These are phyloP conservation scores for Phytophthora cajani DNA, from an alignment of 352 stramenopile species.

Conservation along the genomic window DNA sequence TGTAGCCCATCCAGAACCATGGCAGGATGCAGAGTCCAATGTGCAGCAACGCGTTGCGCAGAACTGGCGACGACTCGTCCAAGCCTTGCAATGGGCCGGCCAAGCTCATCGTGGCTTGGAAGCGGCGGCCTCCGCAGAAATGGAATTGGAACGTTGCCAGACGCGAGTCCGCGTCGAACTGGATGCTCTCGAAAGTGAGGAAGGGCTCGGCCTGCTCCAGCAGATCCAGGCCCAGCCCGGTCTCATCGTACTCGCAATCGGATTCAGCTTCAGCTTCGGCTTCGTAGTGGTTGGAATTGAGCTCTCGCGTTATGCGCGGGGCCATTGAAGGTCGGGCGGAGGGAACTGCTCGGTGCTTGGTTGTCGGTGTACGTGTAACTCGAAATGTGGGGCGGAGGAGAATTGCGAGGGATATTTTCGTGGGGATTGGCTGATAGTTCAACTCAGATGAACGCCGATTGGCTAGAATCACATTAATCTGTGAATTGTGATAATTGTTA, in stretches of 20 bases:
- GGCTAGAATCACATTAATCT: constrained; percentile 27
- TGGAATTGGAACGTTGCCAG: constrained; percentile 44
- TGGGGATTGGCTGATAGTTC: constrained; percentile 25
- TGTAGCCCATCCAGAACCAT: constrained; percentile 56
- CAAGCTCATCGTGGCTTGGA: constrained; percentile 39
- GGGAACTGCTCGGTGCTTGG: not conserved
- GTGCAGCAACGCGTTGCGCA: constrained; percentile 43
- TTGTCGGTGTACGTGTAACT: not conserved
- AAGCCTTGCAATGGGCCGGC: constrained; percentile 12
- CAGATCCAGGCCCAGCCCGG: constrained; percentile 27
- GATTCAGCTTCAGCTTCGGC: constrained; percentile 13
- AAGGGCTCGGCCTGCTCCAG: constrained; percentile 45
- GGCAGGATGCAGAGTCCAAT: constrained; percentile 46
- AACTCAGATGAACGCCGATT: constrained; percentile 20
- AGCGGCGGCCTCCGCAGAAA: constrained; percentile 44
- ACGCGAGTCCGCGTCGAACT: constrained; percentile 19
- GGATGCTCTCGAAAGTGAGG: constrained; percentile 43
- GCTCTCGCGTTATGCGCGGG: constrained; percentile 5
- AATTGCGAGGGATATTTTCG: not conserved
- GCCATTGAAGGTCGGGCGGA: constrained; percentile 17
- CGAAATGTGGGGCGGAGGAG: constrained; percentile 17
- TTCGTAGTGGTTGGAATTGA: constrained; percentile 29
- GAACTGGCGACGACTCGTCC: constrained; percentile 7
- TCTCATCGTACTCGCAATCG: constrained; percentile 34
- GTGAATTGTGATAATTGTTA: constrained; percentile 22